Base-by-base conservation (phyloP, 2,329 filamentous ascomycete species). In the Cladosporium halotolerans region DNA sequence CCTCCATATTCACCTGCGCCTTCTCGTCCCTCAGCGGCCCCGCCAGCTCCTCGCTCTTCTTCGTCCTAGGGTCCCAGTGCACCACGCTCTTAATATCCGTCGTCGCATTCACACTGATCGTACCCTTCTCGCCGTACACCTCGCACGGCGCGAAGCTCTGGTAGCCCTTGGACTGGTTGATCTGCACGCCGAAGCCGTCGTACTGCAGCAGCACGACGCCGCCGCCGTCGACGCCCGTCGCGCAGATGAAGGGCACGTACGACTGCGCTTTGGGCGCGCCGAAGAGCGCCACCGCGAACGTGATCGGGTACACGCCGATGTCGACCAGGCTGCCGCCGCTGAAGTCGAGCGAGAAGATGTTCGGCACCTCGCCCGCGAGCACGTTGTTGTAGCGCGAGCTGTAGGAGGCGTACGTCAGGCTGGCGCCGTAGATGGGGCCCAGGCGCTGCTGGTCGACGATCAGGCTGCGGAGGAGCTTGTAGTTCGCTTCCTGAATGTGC, bases 401-500 rank as follows among this genome's bases (percentile, higher is more conserved):
- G 68, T 72, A 76, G 33, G 72, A 72, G 1, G 72, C 72, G 54
- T 70, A 77, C 43, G 65, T 71, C 36, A 78, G 63, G 52, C 62
- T 70, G 8, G 74, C 75, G 43, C 75, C 75, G 53, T 70, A 72
- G 43, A 78, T 65, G 0, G 62, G 61, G 0, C 74, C 74, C 2
- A 77, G 59, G n/a, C 63, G 63, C 39, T 66, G 61, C 41, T 70
- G 60, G 14, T 75, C 63, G 9, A 61, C 61, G 39, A 71, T 38
- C 2, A 62, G 36, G 6, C 62, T 55, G 42, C 72, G 72, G 32
- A 77, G 60, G 31, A 71, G 62, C 52, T 72, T 72, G 68, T 74
- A 77, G 62, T 77, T 77, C 40, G 67, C 65, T 63, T 77, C 75
- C 63, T 76, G 75, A 46, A 77, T 71, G 60, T 78, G 75, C 34